Evolutionary conservation across 2,329 filamentous ascomycete genomes (phyloP).

Genomic region (Emmonsia crescens): DNA sequence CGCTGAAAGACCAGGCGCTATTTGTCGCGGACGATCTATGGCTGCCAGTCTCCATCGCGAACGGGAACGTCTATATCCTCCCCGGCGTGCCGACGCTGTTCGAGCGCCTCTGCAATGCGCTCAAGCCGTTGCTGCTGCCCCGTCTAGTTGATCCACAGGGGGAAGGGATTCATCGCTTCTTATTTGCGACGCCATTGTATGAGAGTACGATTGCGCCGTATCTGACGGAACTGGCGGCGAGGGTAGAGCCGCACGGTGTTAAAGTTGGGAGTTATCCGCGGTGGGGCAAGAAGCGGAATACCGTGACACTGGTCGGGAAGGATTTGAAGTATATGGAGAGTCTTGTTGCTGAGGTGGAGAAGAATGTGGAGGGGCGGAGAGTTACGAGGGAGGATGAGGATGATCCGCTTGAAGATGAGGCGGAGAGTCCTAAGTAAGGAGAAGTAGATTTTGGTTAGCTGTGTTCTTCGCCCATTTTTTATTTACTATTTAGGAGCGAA

Average conservation of each 20-base stretch:
- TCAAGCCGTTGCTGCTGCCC: conserved; percentile 61
- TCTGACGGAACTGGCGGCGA: conserved; percentile 65
- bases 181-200: conserved; percentile 77
- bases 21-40: conserved; percentile 74
- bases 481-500: neutral
- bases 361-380: conserved; percentile 61
- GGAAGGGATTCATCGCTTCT: conserved; percentile 64
- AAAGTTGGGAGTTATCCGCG: conserved; percentile 94
- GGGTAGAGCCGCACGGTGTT: conserved; percentile 63
- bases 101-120: conserved; percentile 61
- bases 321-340: conserved; percentile 69
- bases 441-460: neutral
- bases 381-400: conserved; percentile 62
- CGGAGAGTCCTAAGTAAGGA: neutral
- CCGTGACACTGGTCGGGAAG: conserved; percentile 73
- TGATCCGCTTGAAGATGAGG: conserved; percentile 34
- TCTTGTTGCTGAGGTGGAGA: conserved; percentile 64
- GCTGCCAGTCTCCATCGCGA: conserved; percentile 83
- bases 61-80: conserved; percentile 86
- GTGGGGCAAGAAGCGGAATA: conserved; percentile 80
- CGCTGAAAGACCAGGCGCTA: conserved; percentile 60
- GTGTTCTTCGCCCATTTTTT: neutral
- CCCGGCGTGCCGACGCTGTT: conserved; percentile 84
- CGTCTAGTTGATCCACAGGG: conserved; percentile 64
- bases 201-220: conserved; percentile 80